phyloP scores from a whole-genome alignment of 495 filamentous ascomycete species.

The Lepidopterella palustris region DNA sequence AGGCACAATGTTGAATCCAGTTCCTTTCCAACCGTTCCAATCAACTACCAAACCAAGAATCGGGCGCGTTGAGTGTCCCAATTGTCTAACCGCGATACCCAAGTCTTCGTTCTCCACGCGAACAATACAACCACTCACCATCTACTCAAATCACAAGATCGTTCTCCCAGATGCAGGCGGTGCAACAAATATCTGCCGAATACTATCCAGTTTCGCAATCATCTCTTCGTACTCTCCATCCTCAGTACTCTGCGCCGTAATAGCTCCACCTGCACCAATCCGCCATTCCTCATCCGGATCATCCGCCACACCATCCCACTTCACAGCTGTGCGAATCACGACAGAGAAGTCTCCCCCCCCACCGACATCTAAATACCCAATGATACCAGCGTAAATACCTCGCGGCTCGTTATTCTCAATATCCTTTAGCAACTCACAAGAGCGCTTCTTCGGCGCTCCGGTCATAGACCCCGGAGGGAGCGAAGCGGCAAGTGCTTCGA shows the following conservation, averaged over 20 bases:
- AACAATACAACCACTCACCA: too few relatives aligned
- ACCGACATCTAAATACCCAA: conserved; percentile 80
- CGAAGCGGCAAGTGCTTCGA: conserved; percentile 69
- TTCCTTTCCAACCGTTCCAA: too few relatives aligned
- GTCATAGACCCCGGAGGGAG: conserved; percentile 93
- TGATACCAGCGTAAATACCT: conserved; percentile 76
- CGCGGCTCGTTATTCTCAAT: conserved; percentile 58
- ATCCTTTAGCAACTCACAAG: conserved; percentile 65
- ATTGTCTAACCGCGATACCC: too few relatives aligned
- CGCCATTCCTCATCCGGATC: conserved; percentile 53
- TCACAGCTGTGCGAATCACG: conserved; percentile 70
- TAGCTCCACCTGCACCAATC: conserved; percentile 80
- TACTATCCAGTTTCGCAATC: conserved; percentile 28
- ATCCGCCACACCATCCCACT: conserved; percentile 51
- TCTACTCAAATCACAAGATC: too few relatives aligned
- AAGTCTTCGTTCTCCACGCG: too few relatives aligned
- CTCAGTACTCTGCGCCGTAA: conserved; percentile 70
- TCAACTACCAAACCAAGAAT: too few relatives aligned
- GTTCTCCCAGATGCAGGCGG: too few relatives aligned
- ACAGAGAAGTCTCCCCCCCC: conserved; percentile 84
- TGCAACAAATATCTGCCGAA: background rate
- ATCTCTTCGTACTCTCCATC: conserved; percentile 87
- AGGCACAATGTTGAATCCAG: too few relatives aligned
- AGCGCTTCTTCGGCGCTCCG: conserved; percentile 83
- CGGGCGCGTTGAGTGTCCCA: too few relatives aligned